Percentiles rank a stretch among this genome's conserved stretches.
phyloP scores from a whole-genome alignment of 2,329 filamentous ascomycete species.

The Didymellaceae sp. region DNA sequence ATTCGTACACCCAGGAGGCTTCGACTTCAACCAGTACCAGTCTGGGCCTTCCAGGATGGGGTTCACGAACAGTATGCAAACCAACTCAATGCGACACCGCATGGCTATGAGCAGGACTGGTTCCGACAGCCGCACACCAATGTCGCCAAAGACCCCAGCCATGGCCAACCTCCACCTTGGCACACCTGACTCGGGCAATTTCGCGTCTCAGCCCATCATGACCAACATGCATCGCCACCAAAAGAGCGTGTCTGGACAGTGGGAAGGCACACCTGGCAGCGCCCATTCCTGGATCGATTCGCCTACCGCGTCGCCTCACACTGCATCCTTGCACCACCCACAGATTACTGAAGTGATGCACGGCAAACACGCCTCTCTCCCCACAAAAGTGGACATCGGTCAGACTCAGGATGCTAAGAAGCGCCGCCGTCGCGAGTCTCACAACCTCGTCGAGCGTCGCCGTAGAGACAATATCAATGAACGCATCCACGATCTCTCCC shows the following conservation, averaged over 20 bases:
- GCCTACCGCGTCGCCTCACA: conserved; percentile 82
- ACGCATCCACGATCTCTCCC: conserved; percentile 93
- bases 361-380: conserved; percentile 86
- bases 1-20: conserved; percentile 71
- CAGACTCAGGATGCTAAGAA: conserved; percentile 94
- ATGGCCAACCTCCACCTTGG: conserved; percentile 75
- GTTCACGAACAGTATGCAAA: conserved; percentile 42
- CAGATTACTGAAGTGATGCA: conserved; percentile 90
- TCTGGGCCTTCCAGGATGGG: conserved; percentile 65
- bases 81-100: conserved; percentile 44
- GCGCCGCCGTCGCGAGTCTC: conserved; percentile 87
- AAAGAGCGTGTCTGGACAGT: conserved; percentile 86
- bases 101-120: conserved; percentile 63
- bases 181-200: conserved; percentile 73
- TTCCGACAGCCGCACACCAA: conserved; percentile 77
- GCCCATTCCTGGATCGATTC: conserved; percentile 87
- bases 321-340: conserved; percentile 69
- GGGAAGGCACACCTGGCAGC: conserved; percentile 86
- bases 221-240: conserved; percentile 72
- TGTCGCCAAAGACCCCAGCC: conserved; percentile 85
- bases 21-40: conserved; percentile 79
- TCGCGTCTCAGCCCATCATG: conserved; percentile 79
- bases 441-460: conserved; percentile 94
- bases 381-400: conserved; percentile 73
- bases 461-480: conserved; percentile 98